Percentiles rank a stretch among this genome's conserved stretches.
These are phyloP conservation scores for Periconia digitata DNA, from an alignment of 2,329 filamentous ascomycete species.

Conservation along the genomic window DNA sequence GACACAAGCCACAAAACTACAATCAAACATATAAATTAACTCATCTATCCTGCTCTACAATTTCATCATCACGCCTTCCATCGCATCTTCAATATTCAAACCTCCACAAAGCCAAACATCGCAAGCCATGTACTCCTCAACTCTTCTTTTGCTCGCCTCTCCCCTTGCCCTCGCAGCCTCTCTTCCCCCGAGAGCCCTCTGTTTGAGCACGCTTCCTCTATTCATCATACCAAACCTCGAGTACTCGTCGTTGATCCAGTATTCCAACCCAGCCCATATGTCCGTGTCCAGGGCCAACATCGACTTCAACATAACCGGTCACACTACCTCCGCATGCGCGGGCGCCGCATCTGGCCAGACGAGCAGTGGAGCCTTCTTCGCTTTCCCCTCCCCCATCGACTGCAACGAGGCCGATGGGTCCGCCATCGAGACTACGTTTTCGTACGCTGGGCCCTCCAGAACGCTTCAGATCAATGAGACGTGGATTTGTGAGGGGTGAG, in stretches of 20 bases:
- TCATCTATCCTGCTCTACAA: not conserved
- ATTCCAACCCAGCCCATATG: slow-evolving; percentile 12
- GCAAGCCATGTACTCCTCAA: not conserved
- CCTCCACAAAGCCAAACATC: not conserved
- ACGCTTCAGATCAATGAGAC: slow-evolving; percentile 13
- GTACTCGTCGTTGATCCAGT: slow-evolving; percentile 9
- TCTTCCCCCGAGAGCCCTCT: slow-evolving; percentile 21
- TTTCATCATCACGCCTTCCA: not conserved
- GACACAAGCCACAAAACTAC: not conserved
- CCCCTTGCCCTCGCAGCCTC: not conserved
- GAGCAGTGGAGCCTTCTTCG: not conserved
- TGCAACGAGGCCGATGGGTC: not conserved
- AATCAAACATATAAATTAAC: not conserved
- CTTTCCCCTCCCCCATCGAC: not conserved
- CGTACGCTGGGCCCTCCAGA: slow-evolving; percentile 1
- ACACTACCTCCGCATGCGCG: not conserved
- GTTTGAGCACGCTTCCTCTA: not conserved
- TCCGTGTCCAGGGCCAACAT: slow-evolving; percentile 8
- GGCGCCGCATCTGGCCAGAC: not conserved
- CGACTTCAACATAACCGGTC: slow-evolving; percentile 10
- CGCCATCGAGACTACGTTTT: not conserved
- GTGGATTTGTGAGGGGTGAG: slow-evolving; percentile 7
- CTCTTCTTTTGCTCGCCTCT: not conserved
- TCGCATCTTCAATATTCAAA: not conserved
- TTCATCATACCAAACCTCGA: not conserved